These are phyloP conservation scores for Xylaria sp. DNA, from an alignment of 2,329 filamentous ascomycete genomes.

Conservation along the genomic window DNA sequence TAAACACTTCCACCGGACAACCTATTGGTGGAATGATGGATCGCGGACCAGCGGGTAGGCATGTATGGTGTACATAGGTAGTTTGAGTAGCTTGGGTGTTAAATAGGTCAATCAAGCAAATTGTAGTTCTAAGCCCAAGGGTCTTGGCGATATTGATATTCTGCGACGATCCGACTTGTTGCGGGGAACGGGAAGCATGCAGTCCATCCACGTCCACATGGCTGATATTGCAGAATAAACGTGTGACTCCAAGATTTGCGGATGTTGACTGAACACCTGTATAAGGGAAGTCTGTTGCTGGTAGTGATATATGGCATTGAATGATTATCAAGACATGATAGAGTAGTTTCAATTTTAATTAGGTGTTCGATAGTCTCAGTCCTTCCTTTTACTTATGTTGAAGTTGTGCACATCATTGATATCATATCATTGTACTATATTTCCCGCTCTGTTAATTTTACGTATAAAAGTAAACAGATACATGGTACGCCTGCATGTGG, in stretches of 20 bases:
- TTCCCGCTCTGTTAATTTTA: no score
- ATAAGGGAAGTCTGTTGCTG: not conserved
- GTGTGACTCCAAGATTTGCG: slow-evolving; percentile 1
- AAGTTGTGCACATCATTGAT: no score
- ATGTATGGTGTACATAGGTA: not conserved
- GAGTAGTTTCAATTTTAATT: no score
- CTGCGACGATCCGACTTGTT: slow-evolving; percentile 22
- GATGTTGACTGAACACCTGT: not conserved
- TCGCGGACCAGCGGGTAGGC: slow-evolving; percentile 1
- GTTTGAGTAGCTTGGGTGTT: not conserved
- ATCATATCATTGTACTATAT: no score
- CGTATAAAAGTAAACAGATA: not conserved
- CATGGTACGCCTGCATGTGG: not conserved
- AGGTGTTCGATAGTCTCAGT: not conserved
- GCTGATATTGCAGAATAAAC: slow-evolving; percentile 11
- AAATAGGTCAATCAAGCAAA: slow-evolving; percentile 5
- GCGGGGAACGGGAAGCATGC: slow-evolving; percentile 30
- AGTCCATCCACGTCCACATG: not conserved
- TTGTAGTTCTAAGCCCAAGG: slow-evolving; percentile 4
- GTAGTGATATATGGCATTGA: not conserved
- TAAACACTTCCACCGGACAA: not conserved
- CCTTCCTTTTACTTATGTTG: not conserved
- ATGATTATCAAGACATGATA: no score
- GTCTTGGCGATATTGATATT: slow-evolving; percentile 33
- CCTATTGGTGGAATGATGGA: slow-evolving; percentile 1